These are phyloP conservation scores for Taphrina betulina DNA, from an alignment of 1,139 yeast genomes.

Conservation along the genomic window DNA sequence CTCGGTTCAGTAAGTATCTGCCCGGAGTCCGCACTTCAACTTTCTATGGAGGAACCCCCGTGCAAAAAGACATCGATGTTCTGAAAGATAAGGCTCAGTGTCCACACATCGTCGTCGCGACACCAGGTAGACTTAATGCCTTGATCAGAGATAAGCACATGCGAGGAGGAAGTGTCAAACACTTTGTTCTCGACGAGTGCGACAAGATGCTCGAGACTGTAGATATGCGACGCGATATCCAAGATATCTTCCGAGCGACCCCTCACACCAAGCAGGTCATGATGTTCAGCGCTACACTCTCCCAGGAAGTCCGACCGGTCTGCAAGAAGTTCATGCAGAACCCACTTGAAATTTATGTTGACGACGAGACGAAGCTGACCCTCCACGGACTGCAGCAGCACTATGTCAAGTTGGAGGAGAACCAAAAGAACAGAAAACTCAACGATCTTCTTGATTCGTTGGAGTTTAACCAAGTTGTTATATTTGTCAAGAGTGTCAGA, in stretches of 20 bases:
- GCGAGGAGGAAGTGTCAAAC: slow-evolving; percentile 84
- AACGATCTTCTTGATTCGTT: slow-evolving; percentile 89
- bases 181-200: slow-evolving; percentile 96
- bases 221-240: slow-evolving; percentile 98
- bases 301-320: slow-evolving; percentile 91
- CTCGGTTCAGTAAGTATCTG: slow-evolving; percentile 96
- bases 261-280: slow-evolving; percentile 98
- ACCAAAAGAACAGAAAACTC: slow-evolving; percentile 89
- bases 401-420: slow-evolving; percentile 83
- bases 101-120: slow-evolving; percentile 96
- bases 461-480: slow-evolving; percentile 97
- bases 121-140: slow-evolving; percentile 97
- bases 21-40: slow-evolving; percentile 97
- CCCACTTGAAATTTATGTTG: slow-evolving; percentile 95
- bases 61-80: slow-evolving; percentile 79
- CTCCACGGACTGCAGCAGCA: slow-evolving; percentile 98
- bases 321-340: slow-evolving; percentile 98
- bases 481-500: slow-evolving; percentile 86
- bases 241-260: slow-evolving; percentile 94
- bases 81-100: slow-evolving; percentile 90
- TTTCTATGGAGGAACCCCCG: slow-evolving; percentile 93
- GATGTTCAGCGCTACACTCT: slow-evolving; percentile 98
- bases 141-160: slow-evolving; percentile 86
- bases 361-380: slow-evolving; percentile 95
- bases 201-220: slow-evolving; percentile 82